Evolutionary conservation across 2,329 filamentous ascomycete species (phyloP).

Genomic region (Phyllosticta capitalensis): DNA sequence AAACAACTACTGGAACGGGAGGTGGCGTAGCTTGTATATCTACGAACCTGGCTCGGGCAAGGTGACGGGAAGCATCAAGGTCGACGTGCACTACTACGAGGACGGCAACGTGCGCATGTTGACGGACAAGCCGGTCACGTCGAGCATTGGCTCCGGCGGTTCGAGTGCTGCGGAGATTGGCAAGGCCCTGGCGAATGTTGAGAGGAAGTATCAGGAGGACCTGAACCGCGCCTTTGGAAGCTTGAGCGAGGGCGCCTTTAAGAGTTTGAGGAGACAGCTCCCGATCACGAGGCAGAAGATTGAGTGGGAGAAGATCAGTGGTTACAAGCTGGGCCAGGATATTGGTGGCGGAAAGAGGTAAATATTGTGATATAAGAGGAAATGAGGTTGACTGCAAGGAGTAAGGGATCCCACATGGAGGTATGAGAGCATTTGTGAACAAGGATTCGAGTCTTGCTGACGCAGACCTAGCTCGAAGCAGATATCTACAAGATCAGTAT

Average conservation of each 20-base stretch:
- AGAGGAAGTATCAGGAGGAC: conserved; percentile 95
- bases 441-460: not conserved
- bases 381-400: not conserved
- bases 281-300: conserved; percentile 97
- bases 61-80: conserved; percentile 72
- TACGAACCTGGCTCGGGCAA: conserved; percentile 59
- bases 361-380: not conserved
- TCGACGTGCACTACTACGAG: conserved; percentile 99
- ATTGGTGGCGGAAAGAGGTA: conserved; percentile 26
- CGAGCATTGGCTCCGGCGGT: conserved; percentile 45
- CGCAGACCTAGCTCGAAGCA: too few relatives aligned
- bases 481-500: too few relatives aligned
- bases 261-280: conserved; percentile 80
- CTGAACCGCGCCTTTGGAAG: conserved; percentile 82
- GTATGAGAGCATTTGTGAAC: not conserved
- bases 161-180: conserved; percentile 59
- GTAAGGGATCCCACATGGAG: not conserved
- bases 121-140: conserved; percentile 66
- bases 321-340: conserved; percentile 55
- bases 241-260: conserved; percentile 91
- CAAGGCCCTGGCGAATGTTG: conserved; percentile 65
- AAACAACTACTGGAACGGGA: conserved; percentile 98
- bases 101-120: conserved; percentile 93
- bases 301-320: conserved; percentile 97
- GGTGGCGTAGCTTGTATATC: conserved; percentile 85